A percentile compares a stretch with the other conserved stretches of the same genome.
These are phyloP conservation scores for Fragosphaeria purpurea DNA, from an alignment of 2,329 filamentous ascomycete genomes.

Conservation along the genomic window DNA sequence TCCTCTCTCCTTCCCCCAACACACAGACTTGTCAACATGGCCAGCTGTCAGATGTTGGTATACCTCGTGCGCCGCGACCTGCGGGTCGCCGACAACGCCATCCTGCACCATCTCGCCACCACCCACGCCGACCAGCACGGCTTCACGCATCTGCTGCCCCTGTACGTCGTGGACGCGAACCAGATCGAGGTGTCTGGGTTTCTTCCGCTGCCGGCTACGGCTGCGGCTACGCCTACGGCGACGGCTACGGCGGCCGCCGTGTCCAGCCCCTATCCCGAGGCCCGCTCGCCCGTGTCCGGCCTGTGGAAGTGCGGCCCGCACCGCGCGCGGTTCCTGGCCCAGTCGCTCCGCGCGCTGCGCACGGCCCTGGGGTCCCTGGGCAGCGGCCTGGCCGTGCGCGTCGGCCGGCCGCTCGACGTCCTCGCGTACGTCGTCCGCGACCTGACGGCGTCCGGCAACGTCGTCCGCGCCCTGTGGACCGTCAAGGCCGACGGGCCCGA, in stretches of 20 bases:
- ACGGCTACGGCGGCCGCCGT: slow-evolving; percentile 20
- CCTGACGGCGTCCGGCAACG: slow-evolving; percentile 27
- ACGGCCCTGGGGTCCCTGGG: slow-evolving; percentile 44
- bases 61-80: slow-evolving; percentile 66
- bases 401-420: slow-evolving; percentile 51
- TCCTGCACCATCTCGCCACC: slow-evolving; percentile 50
- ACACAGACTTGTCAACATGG: no score
- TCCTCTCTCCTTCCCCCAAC: no score
- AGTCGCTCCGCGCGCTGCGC: slow-evolving; percentile 67
- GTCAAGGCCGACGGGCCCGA: slow-evolving; percentile 60
- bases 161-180: slow-evolving; percentile 58
- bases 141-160: slow-evolving; percentile 60
- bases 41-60: slow-evolving; percentile 37
- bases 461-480: slow-evolving; percentile 63
- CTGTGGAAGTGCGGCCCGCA: slow-evolving; percentile 69
- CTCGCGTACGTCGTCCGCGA: slow-evolving; percentile 46
- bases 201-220: slow-evolving; percentile 33
- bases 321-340: slow-evolving; percentile 60
- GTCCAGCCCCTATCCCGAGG: slow-evolving; percentile 56
- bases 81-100: slow-evolving; percentile 63
- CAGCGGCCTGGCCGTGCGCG: slow-evolving; percentile 53
- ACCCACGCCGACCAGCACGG: slow-evolving; percentile 25
- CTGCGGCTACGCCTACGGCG: slow-evolving; percentile 25
- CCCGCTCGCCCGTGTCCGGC: slow-evolving; percentile 51
- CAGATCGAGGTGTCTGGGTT: slow-evolving; percentile 71